A percentile compares a stretch with the other conserved stretches of the same genome.
These are phyloP conservation scores for Coniochaeta ligniaria DNA, from an alignment of 2,329 filamentous ascomycete genomes.

Conservation along the genomic window DNA sequence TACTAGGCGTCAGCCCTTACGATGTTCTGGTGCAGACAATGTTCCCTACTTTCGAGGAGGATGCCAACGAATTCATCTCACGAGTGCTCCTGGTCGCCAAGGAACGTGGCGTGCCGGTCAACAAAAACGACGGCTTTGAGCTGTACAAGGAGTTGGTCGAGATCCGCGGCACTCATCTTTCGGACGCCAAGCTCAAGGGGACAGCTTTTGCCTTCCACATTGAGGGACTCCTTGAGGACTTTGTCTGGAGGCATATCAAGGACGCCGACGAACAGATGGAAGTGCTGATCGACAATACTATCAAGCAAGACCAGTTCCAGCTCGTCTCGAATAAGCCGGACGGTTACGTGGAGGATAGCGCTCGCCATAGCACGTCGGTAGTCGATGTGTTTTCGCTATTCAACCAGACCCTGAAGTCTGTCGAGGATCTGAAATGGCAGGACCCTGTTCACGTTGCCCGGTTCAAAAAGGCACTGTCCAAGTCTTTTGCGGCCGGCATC, in stretches of 20 bases:
- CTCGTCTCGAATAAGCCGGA: conserved; percentile 60
- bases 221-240: conserved; percentile 77
- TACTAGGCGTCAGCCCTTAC: conserved; percentile 65
- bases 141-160: conserved; percentile 84
- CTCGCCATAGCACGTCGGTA: conserved; percentile 87
- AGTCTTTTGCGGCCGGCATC: conserved; percentile 75
- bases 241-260: conserved; percentile 93
- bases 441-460: conserved; percentile 90
- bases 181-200: conserved; percentile 56
- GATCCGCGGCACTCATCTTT: conserved; percentile 70
- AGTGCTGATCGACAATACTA: conserved; percentile 80
- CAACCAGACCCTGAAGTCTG: conserved; percentile 82
- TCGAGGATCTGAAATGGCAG: conserved; percentile 82
- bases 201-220: conserved; percentile 79
- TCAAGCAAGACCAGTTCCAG: conserved; percentile 83
- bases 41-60: conserved; percentile 83
- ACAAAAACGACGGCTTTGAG: conserved; percentile 88
- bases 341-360: conserved; percentile 63
- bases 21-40: conserved; percentile 74
- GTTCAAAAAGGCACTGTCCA: conserved; percentile 92
- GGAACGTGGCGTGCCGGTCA: conserved; percentile 65
- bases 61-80: conserved; percentile 77
- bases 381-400: conserved; percentile 93
- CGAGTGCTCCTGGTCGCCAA: conserved; percentile 70
- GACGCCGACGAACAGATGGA: conserved; percentile 73